These are phyloP conservation scores for Suillus tomentosus DNA, from an alignment of 768 basidiomycete genomes.

Conservation along the genomic window DNA sequence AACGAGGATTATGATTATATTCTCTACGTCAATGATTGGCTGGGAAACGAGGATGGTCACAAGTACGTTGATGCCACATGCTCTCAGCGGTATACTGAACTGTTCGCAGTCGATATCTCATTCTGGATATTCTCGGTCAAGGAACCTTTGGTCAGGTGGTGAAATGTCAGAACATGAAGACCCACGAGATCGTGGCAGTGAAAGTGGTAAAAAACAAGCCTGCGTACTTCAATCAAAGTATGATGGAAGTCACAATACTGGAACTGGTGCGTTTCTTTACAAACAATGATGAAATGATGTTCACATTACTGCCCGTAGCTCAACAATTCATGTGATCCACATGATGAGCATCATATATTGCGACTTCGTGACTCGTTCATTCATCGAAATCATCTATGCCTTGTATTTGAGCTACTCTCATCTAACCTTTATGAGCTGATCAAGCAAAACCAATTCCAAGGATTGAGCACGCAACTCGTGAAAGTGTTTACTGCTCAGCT, in stretches of 20 bases:
- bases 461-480: conserved; percentile 93
- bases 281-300: background rate
- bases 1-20: conserved; percentile 99
- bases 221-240: conserved; percentile 98
- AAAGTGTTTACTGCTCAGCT: conserved; percentile 98
- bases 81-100: conserved; percentile 14
- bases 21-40: conserved; percentile 97
- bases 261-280: conserved; percentile 74
- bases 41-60: conserved; percentile 93
- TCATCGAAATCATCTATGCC: conserved; percentile 93
- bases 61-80: conserved; percentile 59
- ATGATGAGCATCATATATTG: conserved; percentile 95
- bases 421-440: conserved; percentile 99
- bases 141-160: conserved; percentile 99
- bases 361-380: conserved; percentile 96
- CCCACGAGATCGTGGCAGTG: conserved; percentile 97
- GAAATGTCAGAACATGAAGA: conserved; percentile 99
- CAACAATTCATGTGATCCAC: conserved; percentile 91
- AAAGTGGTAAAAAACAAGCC: conserved; percentile 99
- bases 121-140: conserved; percentile 97
- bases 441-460: conserved; percentile 99
- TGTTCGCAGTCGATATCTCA: conserved; percentile 72
- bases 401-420: conserved; percentile 95
- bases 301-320: conserved; percentile 51
- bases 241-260: conserved; percentile 99